A percentile compares a stretch with the other conserved stretches of the same genome.
These are phyloP conservation scores for Cochlearia excelsa DNA, from an alignment of 345 rosid species.

Conservation along the genomic window DNA sequence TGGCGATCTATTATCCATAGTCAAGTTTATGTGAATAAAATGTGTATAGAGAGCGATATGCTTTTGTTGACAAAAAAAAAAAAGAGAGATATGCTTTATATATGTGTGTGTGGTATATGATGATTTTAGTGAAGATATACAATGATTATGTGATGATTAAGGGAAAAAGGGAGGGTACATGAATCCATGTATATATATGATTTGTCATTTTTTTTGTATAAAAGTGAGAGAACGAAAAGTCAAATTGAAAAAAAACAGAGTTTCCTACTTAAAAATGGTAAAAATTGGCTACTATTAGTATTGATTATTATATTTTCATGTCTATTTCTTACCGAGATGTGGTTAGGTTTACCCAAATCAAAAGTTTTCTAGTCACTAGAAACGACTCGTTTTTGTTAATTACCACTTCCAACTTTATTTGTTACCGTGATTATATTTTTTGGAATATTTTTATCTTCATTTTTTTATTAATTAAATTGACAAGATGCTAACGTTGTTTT, in stretches of 20 bases:
- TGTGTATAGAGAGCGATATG: neutral
- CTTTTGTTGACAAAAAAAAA: too few species aligned
- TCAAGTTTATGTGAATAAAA: slow-evolving; percentile 15
- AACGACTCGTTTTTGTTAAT: slow-evolving; percentile 11
- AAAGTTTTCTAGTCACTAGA: slow-evolving; percentile 22
- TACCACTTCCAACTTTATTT: slow-evolving; percentile 4
- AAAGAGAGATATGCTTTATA: neutral
- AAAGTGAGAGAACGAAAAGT: slow-evolving; percentile 28
- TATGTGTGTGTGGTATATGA: slow-evolving; percentile 13
- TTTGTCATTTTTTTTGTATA: slow-evolving; percentile 9
- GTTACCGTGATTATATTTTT: too few species aligned
- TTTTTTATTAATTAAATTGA: neutral
- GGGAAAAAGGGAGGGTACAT: slow-evolving; percentile 22
- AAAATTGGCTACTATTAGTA: slow-evolving; percentile 31
- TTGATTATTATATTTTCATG: slow-evolving; percentile 18
- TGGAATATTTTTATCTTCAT: neutral
- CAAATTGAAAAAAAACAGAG: slow-evolving; percentile 27
- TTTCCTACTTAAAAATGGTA: slow-evolving; percentile 33
- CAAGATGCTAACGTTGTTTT: slow-evolving; percentile 4
- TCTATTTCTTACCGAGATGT: slow-evolving; percentile 25
- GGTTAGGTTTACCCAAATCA: slow-evolving; percentile 24
- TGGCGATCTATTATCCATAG: slow-evolving; percentile 52
- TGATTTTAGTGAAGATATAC: slow-evolving; percentile 18
- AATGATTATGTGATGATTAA: slow-evolving; percentile 33
- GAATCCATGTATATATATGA: slow-evolving; percentile 30